Evolutionary conservation across 768 basidiomycete species (phyloP).

Genomic region (Tricholoma hemisulphureum): DNA sequence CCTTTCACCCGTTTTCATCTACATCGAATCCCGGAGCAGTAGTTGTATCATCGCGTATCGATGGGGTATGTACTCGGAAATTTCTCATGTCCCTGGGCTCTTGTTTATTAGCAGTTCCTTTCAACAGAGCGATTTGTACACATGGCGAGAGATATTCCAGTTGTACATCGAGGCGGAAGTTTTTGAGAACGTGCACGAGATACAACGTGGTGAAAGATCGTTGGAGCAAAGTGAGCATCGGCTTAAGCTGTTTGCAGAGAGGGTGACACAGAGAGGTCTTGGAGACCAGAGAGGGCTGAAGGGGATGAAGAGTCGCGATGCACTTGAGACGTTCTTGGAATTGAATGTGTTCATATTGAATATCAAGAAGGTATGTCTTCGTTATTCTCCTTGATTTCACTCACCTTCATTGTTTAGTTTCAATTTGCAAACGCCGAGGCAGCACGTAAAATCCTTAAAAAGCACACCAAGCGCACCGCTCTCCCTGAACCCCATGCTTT

Average conservation of each 20-base stretch:
- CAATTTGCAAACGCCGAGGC: slow-evolving; percentile 85
- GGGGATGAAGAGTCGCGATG: slow-evolving; percentile 52
- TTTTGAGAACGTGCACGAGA: slow-evolving; percentile 72
- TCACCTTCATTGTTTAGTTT: slow-evolving; percentile 50
- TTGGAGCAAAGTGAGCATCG: slow-evolving; percentile 69
- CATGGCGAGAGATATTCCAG: slow-evolving; percentile 89
- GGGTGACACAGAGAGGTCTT: slow-evolving; percentile 55
- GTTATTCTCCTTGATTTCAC: background rate
- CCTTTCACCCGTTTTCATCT: slow-evolving; percentile 47
- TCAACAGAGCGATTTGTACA: slow-evolving; percentile 65
- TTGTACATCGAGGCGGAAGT: slow-evolving; percentile 84
- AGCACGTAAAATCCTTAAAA: slow-evolving; percentile 90
- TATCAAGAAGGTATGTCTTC: slow-evolving; percentile 63
- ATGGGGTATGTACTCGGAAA: background rate
- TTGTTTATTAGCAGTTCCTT: too few species aligned
- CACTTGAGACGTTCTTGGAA: slow-evolving; percentile 68
- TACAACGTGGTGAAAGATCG: slow-evolving; percentile 62
- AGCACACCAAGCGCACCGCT: slow-evolving; percentile 87
- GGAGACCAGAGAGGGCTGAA: slow-evolving; percentile 54
- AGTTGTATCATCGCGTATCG: background rate
- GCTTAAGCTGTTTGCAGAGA: slow-evolving; percentile 60
- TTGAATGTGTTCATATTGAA: slow-evolving; percentile 79
- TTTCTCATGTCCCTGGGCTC: background rate
- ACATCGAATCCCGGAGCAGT: slow-evolving; percentile 36
- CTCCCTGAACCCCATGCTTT: slow-evolving; percentile 44